These are phyloP conservation scores for Pseudopithomyces chartarum DNA, from an alignment of 2,329 filamentous ascomycete genomes.

Conservation along the genomic window DNA sequence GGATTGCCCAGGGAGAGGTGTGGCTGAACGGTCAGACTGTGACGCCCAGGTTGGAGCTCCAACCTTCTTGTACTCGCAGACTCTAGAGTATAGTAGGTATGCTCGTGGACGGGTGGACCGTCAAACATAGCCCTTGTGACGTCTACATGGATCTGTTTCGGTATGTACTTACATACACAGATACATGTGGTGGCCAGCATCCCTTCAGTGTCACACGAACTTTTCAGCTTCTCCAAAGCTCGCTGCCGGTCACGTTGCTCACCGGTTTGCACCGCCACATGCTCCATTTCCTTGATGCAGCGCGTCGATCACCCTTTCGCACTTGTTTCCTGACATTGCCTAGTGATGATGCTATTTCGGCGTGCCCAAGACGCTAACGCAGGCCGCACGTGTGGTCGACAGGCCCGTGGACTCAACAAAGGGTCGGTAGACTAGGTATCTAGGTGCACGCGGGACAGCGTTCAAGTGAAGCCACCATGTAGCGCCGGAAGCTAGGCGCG, in stretches of 20 bases:
- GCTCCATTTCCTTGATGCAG: background rate
- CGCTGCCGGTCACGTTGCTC: slow-evolving; percentile 7
- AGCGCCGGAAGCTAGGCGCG: background rate
- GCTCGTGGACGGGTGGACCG: no score
- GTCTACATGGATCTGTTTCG: no score
- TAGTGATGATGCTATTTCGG: slow-evolving; percentile 3
- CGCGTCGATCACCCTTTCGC: slow-evolving; percentile 5
- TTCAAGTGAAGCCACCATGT: background rate
- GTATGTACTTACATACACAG: no score
- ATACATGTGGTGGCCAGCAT: background rate
- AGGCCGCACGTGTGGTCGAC: background rate
- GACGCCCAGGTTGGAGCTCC: no score
- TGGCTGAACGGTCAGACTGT: background rate
- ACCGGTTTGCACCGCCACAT: slow-evolving; percentile 5
- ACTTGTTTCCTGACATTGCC: background rate
- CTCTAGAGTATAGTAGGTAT: no score
- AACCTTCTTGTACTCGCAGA: no score
- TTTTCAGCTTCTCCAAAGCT: background rate
- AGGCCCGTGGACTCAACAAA: background rate
- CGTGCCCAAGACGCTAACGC: background rate
- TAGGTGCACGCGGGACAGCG: background rate
- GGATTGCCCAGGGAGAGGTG: background rate
- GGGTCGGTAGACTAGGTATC: background rate
- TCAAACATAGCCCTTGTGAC: no score
- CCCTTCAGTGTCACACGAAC: background rate